A percentile compares a stretch with the other conserved stretches of the same genome.
Conservation (phyloP, 495 filamentous ascomycete species). For the Talaromyces adpressus region DNA sequence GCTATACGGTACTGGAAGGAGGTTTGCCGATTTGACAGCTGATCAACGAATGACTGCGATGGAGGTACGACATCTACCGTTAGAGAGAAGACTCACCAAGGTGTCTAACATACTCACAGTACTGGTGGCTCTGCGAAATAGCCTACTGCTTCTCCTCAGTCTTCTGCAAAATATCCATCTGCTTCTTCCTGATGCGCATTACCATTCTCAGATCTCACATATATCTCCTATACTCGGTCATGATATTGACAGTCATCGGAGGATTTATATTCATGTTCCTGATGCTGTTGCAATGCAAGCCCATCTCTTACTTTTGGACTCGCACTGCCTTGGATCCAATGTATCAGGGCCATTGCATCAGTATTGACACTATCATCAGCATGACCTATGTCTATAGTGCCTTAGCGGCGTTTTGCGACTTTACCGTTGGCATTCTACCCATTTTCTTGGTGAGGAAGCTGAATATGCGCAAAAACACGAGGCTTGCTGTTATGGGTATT, state of each 20-base stretch:
- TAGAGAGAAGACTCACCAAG: not conserved
- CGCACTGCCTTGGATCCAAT: slow-evolving; percentile 18
- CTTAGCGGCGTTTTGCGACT: slow-evolving; percentile 24
- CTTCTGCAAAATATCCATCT: slow-evolving; percentile 36
- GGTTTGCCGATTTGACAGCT: slow-evolving; percentile 18
- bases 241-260: slow-evolving; percentile 25
- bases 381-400: slow-evolving; percentile 39
- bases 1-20: slow-evolving; percentile 28
- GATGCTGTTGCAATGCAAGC: slow-evolving; percentile 37
- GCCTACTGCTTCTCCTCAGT: slow-evolving; percentile 36
- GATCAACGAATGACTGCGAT: slow-evolving; percentile 28
- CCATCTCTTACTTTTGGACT: slow-evolving; percentile 35
- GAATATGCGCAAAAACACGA: slow-evolving; percentile 31
- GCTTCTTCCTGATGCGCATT: slow-evolving; percentile 41
- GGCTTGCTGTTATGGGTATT: slow-evolving; percentile 33
- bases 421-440: slow-evolving; percentile 27
- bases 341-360: slow-evolving; percentile 30
- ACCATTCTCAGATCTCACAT: slow-evolving; percentile 27
- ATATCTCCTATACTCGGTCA: slow-evolving; percentile 31
- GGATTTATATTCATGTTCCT: slow-evolving; percentile 34
- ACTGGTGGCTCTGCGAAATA: slow-evolving; percentile 38
- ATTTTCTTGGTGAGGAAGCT: slow-evolving; percentile 30
- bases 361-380: slow-evolving; percentile 25
- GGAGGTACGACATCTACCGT: slow-evolving; percentile 18
- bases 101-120: slow-evolving; percentile 13